Percentiles rank a stretch among this genome's conserved stretches.
Evolutionary conservation across 352 stramenopile genomes (phyloP).

Genomic region (Plasmopara viticola): DNA sequence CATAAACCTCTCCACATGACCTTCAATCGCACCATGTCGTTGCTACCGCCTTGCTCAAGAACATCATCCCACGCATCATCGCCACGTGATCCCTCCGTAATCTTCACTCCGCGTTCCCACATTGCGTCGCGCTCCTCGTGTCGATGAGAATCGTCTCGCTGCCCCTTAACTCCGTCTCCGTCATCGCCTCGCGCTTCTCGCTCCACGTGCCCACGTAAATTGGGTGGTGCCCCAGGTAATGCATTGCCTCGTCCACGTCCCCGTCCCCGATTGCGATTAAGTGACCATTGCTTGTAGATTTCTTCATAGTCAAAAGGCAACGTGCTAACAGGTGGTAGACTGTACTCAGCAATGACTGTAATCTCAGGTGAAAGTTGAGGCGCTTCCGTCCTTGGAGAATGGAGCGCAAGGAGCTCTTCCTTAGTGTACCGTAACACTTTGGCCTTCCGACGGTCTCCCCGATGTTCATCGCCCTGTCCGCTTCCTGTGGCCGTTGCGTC

Average conservation of each 20-base stretch:
- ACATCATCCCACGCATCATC: slow-evolving; percentile 83
- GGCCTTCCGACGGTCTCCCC: slow-evolving; percentile 46
- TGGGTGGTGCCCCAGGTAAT: slow-evolving; percentile 17
- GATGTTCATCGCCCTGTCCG: slow-evolving; percentile 23
- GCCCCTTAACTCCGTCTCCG: slow-evolving; percentile 35
- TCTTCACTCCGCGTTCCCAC: slow-evolving; percentile 52
- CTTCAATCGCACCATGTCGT: slow-evolving; percentile 47
- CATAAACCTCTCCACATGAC: not conserved
- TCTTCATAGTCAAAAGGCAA: slow-evolving; percentile 84
- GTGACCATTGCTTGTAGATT: slow-evolving; percentile 83
- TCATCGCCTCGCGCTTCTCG: slow-evolving; percentile 48
- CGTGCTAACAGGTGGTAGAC: slow-evolving; percentile 59
- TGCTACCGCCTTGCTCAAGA: slow-evolving; percentile 37
- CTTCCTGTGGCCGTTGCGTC: slow-evolving; percentile 26
- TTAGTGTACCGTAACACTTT: slow-evolving; percentile 82
- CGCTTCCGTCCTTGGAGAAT: slow-evolving; percentile 45
- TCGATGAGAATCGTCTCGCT: slow-evolving; percentile 22
- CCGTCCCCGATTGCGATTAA: slow-evolving; percentile 74
- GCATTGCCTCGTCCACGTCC: slow-evolving; percentile 55
- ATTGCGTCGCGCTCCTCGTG: slow-evolving; percentile 39
- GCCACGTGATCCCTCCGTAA: slow-evolving; percentile 26
- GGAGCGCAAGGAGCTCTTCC: slow-evolving; percentile 72
- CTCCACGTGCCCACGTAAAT: slow-evolving; percentile 31
- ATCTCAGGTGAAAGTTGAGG: slow-evolving; percentile 59
- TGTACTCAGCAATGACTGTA: slow-evolving; percentile 54